A percentile compares a stretch with the other conserved stretches of the same genome.
Evolutionary conservation across 768 basidiomycete genomes (phyloP).

Genomic region (Boletales sp.): DNA sequence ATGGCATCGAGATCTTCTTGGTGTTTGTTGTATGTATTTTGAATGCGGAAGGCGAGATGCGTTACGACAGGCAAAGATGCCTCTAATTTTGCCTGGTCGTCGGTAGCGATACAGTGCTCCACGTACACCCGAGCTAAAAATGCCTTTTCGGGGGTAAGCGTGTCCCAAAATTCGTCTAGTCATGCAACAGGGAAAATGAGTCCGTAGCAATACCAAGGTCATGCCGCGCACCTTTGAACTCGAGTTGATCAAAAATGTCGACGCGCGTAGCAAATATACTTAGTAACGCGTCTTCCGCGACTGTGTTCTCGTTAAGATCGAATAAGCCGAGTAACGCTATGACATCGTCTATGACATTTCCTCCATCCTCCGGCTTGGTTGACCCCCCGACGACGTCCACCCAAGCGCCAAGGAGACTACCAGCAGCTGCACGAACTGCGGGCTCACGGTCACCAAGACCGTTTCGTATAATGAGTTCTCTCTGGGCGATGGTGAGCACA

Average conservation of each 20-base stretch:
- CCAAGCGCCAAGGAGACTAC: conserved; percentile 72
- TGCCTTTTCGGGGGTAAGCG: conserved; percentile 68
- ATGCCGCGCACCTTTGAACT: conserved; percentile 62
- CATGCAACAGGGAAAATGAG: no score
- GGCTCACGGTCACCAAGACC: conserved; percentile 87
- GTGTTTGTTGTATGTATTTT: conserved; percentile 65
- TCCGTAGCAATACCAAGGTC: background rate
- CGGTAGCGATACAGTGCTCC: conserved; percentile 63
- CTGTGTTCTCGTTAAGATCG: conserved; percentile 52
- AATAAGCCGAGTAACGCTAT: conserved; percentile 54
- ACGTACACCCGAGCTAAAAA: conserved; percentile 84
- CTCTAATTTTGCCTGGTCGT: conserved; percentile 64
- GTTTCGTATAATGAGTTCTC: conserved; percentile 73
- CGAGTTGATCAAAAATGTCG: conserved; percentile 64
- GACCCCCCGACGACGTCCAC: conserved; percentile 50
- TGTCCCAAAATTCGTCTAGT: conserved; percentile 68
- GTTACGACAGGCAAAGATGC: conserved; percentile 80
- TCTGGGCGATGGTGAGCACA: conserved; percentile 62
- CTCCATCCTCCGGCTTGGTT: conserved; percentile 35
- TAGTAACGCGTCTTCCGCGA: conserved; percentile 71
- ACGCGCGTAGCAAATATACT: conserved; percentile 65
- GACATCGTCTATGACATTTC: conserved; percentile 35
- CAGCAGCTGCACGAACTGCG: conserved; percentile 67
- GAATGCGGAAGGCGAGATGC: conserved; percentile 70
- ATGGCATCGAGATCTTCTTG: conserved; percentile 41